phyloP scores from a whole-genome alignment of 1,284 basidiomycete species.

The Naganishia albida region DNA sequence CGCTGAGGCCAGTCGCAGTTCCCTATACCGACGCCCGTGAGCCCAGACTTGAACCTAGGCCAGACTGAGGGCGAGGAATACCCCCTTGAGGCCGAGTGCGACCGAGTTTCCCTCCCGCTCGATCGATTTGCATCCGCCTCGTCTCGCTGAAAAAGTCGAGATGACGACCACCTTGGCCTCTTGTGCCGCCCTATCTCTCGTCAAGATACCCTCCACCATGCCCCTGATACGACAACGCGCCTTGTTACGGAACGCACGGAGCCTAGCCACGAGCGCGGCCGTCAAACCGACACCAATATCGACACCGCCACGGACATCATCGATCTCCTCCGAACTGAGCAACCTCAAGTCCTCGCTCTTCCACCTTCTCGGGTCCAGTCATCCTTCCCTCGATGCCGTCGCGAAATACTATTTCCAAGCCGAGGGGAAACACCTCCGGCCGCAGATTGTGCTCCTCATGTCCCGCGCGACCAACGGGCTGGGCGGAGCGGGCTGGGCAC shows the following conservation, averaged over 20 bases:
- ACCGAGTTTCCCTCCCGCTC: background rate
- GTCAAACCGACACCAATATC: background rate
- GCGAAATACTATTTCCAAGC: conserved; percentile 93
- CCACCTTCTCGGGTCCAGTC: conserved; percentile 79
- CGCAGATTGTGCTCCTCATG: conserved; percentile 87
- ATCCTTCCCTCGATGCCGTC: conserved; percentile 81
- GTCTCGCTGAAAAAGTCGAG: background rate
- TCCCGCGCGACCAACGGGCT: conserved; percentile 85
- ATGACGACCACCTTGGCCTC: background rate
- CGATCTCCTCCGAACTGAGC: conserved; percentile 70
- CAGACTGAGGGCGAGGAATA: no score
- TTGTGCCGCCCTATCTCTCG: background rate
- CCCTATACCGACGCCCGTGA: no score
- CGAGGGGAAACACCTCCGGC: conserved; percentile 79
- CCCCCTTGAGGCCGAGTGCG: background rate
- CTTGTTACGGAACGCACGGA: background rate
- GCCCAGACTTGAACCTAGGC: no score
- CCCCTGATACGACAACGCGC: background rate
- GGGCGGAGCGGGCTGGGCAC: conserved; percentile 53
- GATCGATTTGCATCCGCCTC: background rate
- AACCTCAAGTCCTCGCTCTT: conserved; percentile 74
- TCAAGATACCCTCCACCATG: background rate
- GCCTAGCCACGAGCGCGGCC: conserved; percentile 7
- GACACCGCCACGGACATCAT: background rate
- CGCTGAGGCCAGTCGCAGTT: no score